Evolutionary conservation across 208 protist species (phyloP).

Genomic region (Angomonas desouzai): DNA sequence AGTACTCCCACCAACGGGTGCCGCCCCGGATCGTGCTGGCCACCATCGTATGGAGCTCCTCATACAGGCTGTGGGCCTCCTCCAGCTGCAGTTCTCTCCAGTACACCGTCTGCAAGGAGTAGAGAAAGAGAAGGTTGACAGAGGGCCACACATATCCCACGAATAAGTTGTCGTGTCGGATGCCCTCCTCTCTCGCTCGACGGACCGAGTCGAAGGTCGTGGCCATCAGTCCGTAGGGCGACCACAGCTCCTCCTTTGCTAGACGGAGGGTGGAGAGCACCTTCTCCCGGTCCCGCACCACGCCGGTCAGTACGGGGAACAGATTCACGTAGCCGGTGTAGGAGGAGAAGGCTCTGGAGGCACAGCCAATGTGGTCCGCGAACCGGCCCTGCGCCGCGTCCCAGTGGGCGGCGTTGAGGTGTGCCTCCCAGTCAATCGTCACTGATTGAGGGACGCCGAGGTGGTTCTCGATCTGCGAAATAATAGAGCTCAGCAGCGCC

Average conservation of each 20-base stretch:
- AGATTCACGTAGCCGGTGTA: constrained; percentile 80
- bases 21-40: constrained; percentile 39
- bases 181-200: constrained; percentile 32
- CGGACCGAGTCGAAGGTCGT: constrained; percentile 61
- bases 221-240: constrained; percentile 68
- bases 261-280: constrained; percentile 42
- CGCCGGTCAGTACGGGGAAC: constrained; percentile 62
- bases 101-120: constrained; percentile 65
- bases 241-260: constrained; percentile 43
- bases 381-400: constrained; percentile 47
- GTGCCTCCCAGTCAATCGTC: constrained; percentile 56
- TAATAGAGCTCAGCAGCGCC: constrained; percentile 57
- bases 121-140: constrained; percentile 54
- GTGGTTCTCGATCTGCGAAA: constrained; percentile 53
- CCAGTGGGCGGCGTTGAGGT: constrained; percentile 76
- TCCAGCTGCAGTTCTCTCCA: neutral
- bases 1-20: constrained; percentile 63
- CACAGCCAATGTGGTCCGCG: constrained; percentile 64
- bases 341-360: constrained; percentile 40
- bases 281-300: constrained; percentile 32
- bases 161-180: constrained; percentile 65
- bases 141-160: constrained; percentile 71
- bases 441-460: constrained; percentile 52
- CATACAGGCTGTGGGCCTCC: constrained; percentile 24
- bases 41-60: constrained; percentile 30